These are phyloP conservation scores for Candida boleticola DNA, from an alignment of 805 yeast species.

Conservation along the genomic window DNA sequence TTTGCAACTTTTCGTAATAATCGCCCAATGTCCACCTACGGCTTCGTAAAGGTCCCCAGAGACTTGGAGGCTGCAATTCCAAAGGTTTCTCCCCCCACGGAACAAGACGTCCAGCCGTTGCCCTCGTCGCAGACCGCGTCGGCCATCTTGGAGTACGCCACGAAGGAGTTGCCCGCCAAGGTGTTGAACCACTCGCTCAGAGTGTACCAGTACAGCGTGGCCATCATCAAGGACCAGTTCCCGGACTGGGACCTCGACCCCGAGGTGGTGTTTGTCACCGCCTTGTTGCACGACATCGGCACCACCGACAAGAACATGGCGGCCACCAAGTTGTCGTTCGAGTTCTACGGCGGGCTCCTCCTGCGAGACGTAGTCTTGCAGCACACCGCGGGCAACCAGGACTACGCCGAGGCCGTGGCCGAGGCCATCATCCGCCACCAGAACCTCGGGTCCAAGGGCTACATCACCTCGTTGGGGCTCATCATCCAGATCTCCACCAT, in stretches of 20 bases:
- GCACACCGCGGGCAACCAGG: conserved; percentile 19
- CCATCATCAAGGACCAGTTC: conserved; percentile 31
- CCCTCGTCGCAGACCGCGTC: conserved; percentile 19
- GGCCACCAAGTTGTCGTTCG: conserved; percentile 33
- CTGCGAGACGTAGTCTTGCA: conserved; percentile 23
- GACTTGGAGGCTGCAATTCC: conserved; percentile 24
- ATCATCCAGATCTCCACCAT: conserved; percentile 32
- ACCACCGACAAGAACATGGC: conserved; percentile 31
- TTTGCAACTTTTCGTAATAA: too few species aligned
- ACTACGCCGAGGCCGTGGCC: conserved; percentile 32
- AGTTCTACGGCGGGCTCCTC: conserved; percentile 31
- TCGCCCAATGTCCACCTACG: conserved; percentile 27
- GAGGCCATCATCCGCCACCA: conserved; percentile 37
- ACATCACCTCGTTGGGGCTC: conserved; percentile 30
- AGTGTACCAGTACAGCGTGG: conserved; percentile 27
- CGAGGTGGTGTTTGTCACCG: conserved; percentile 27
- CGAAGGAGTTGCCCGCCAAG: conserved; percentile 17
- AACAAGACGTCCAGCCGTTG: conserved; percentile 16
- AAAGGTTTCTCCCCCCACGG: conserved; percentile 20
- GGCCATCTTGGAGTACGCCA: conserved; percentile 20
- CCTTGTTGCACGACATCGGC: conserved; percentile 33
- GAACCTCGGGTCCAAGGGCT: conserved; percentile 31
- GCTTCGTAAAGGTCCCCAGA: conserved; percentile 28
- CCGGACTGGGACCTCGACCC: conserved; percentile 28
- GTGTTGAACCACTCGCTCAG: conserved; percentile 30